Base-by-base conservation (phyloP, 1,284 basidiomycete genomes). In the Irpex sp. region DNA sequence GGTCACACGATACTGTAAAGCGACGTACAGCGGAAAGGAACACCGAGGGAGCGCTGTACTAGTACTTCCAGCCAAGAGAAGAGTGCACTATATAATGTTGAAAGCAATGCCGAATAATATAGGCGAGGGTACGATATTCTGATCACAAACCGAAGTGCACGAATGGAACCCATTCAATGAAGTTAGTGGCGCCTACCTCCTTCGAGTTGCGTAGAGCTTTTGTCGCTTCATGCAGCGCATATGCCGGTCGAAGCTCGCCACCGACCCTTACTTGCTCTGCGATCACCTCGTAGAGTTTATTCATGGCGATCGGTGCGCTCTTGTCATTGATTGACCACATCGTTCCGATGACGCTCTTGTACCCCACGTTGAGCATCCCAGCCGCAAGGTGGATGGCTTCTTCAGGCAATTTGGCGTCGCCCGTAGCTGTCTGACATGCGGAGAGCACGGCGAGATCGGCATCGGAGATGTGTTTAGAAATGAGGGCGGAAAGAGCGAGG, bases 401-500 rank as follows among this genome's bases (percentile, higher is more conserved):
- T 42, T 42, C 39, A 42, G 39, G 39, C 16, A 42, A 42, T 10
- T 42, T 42, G 10, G 9, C 39, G 39, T 42, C 39, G 39, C 39
- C 39, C 39, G 39, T 10, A 16, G 39, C 39, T 10, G 39, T 42
- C 16, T 42, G 39, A 16, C 39, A 42, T 42, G 23, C 23, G 23
- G 23, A 23, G 23, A 23, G 23, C 23, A 23, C 23, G 23, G 23
- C 23, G 23, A 23, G 39, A 16, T 42, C 39, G 16, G 39, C 39
- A 16, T 42, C 16, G 39, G 39, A 16, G 39, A 42, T 9, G 39
- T 42, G 39, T 16, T 42, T 42, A 9, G 39, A 10, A 48, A 63
- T 62, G 57, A 70, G 60, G 49, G 56, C 37, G 9, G 61, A 56
- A 8, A 69, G 59, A 4, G 23, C 28, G 33, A 67, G 61, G 36